Conservation (phyloP, 352 stramenopile genomes). For the Blastocystis sp. region DNA sequence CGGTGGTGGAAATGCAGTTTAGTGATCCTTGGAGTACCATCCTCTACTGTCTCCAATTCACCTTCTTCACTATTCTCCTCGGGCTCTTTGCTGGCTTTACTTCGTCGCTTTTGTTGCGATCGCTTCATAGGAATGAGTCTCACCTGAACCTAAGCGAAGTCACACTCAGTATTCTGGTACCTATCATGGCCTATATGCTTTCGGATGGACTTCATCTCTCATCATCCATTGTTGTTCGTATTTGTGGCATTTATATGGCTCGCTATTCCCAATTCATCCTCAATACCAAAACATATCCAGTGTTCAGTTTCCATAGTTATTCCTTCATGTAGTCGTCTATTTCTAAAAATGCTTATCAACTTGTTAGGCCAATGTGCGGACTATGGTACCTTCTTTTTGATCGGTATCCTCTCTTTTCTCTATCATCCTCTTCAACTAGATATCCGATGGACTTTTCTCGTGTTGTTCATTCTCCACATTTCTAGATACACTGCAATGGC, state of each 20-base stretch:
- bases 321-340: constrained; percentile 4
- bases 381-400: constrained; percentile 7
- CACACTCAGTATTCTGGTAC: neutral
- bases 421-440: constrained; percentile 6
- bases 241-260: constrained; percentile 55
- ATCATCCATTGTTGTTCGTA: constrained; percentile 21
- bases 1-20: constrained; percentile 34
- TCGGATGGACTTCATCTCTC: constrained; percentile 24
- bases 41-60: neutral
- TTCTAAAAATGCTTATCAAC: neutral
- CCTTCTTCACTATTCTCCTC: neutral
- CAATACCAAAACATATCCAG: constrained; percentile 10
- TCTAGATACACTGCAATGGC: constrained; percentile 16
- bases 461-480: neutral
- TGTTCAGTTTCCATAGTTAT: neutral
- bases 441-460: neutral
- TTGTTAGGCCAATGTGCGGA: neutral
- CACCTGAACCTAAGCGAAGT: neutral
- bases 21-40: neutral
- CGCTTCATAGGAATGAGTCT: neutral
- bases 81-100: neutral
- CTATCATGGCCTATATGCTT: constrained; percentile 28
- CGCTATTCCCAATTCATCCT: constrained; percentile 51
- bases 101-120: neutral
- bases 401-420: constrained; percentile 17